Evolutionary conservation across 2,329 filamentous ascomycete species (phyloP).

Genomic region (Calonectria ilicicola): DNA sequence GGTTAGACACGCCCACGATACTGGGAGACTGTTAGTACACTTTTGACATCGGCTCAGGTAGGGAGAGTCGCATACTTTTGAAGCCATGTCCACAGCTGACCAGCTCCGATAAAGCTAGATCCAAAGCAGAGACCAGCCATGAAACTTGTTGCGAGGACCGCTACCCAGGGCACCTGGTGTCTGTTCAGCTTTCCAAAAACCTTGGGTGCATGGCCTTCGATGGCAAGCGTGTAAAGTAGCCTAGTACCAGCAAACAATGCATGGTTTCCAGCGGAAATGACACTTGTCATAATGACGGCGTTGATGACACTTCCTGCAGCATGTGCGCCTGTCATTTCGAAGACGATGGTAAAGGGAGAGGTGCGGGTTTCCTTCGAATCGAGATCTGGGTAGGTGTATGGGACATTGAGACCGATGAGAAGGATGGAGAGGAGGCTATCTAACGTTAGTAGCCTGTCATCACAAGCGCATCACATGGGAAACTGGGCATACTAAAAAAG

Average conservation of each 20-base stretch:
- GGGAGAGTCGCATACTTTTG: constrained; percentile 63
- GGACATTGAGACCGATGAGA: constrained; percentile 67
- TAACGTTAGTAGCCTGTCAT: constrained; percentile 1
- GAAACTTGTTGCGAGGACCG: constrained; percentile 62
- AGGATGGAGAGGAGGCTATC: constrained; percentile 53
- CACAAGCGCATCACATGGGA: too few species aligned
- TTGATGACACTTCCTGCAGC: constrained; percentile 68
- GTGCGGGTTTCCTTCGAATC: constrained; percentile 48
- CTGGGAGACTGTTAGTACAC: constrained; percentile 44
- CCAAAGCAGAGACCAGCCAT: constrained; percentile 74
- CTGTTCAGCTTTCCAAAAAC: constrained; percentile 59
- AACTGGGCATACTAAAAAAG: constrained; percentile 56
- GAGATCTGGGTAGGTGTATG: constrained; percentile 60
- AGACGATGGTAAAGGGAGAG: constrained; percentile 67
- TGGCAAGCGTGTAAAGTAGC: constrained; percentile 51
- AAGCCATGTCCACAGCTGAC: constrained; percentile 74
- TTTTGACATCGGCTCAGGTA: neutral
- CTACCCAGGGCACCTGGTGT: constrained; percentile 53
- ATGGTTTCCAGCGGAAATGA: constrained; percentile 53
- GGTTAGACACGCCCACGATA: constrained; percentile 76
- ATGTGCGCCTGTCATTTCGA: constrained; percentile 65
- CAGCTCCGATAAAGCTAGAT: constrained; percentile 73
- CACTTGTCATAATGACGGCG: constrained; percentile 62
- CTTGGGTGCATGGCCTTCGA: constrained; percentile 64
- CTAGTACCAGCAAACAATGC: constrained; percentile 51